Percentiles rank a stretch among this genome's conserved stretches.
These are phyloP conservation scores for Chionographis japonica DNA, from an alignment of 106 monocot species.

Conservation along the genomic window DNA sequence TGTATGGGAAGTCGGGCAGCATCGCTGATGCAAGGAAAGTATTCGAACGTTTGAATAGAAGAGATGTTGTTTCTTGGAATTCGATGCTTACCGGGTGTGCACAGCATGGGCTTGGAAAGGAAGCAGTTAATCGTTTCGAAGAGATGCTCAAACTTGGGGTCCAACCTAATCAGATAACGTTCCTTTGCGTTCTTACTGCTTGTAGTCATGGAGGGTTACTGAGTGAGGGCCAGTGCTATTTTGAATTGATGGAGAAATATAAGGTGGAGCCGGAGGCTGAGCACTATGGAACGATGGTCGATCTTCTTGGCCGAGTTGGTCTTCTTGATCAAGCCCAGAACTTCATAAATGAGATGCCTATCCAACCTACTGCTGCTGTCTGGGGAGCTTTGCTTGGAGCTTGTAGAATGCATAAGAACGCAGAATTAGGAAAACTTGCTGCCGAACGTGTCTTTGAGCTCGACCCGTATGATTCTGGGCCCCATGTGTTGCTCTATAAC, in stretches of 20 bases:
- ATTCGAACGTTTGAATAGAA: slow-evolving; percentile 3
- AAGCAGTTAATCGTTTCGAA: slow-evolving; percentile 5
- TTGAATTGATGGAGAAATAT: slow-evolving; percentile 1
- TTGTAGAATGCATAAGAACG: too few relatives aligned
- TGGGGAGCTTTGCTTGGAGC: neutral
- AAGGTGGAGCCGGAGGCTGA: neutral
- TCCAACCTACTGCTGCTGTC: neutral
- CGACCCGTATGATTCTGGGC: too few relatives aligned
- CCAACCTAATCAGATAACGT: slow-evolving; percentile 4
- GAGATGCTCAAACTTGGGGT: slow-evolving; percentile 8
- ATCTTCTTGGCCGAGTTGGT: neutral
- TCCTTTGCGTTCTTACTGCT: slow-evolving; percentile 2
- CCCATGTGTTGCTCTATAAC: too few relatives aligned
- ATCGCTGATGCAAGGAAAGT: slow-evolving; percentile 11
- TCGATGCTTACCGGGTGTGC: slow-evolving; percentile 23
- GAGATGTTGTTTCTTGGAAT: slow-evolving; percentile 23
- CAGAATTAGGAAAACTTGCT: too few relatives aligned
- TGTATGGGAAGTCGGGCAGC: slow-evolving; percentile 31
- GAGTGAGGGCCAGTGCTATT: neutral
- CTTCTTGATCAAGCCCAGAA: neutral
- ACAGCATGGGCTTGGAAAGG: slow-evolving; percentile 15
- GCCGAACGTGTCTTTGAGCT: too few relatives aligned
- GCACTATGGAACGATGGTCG: neutral
- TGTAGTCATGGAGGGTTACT: neutral
- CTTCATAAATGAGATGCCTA: neutral